These are phyloP conservation scores for Closterium sp. DNA, from an alignment of 139 green algal species.

Conservation along the genomic window DNA sequence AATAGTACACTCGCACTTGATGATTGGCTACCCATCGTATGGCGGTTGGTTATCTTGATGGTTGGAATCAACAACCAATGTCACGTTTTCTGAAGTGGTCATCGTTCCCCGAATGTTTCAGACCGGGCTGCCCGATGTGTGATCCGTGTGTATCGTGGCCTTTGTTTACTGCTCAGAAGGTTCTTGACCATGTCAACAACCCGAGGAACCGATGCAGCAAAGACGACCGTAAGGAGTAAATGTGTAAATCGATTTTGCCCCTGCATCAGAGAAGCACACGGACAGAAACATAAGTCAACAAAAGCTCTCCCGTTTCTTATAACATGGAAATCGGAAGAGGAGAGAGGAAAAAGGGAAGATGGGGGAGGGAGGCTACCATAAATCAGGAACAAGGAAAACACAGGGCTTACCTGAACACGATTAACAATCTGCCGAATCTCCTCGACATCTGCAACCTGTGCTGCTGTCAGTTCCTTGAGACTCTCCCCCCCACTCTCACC, in stretches of 20 bases:
- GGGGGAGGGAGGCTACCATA: no score
- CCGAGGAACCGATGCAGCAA: background rate
- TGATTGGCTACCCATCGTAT: no score
- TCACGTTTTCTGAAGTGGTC: background rate
- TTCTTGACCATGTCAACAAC: background rate
- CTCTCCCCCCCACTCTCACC: background rate
- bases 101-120: background rate
- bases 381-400: no score
- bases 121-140: background rate
- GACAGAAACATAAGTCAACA: no score
- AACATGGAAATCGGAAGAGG: no score
- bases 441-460: background rate
- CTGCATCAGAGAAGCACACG: background rate
- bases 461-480: background rate
- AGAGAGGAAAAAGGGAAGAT: no score
- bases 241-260: background rate
- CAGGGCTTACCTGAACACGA: background rate
- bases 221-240: background rate
- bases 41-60: no score
- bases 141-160: background rate
- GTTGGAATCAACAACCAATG: no score
- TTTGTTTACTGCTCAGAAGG: background rate
- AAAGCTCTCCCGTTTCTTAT: no score
- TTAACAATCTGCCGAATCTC: background rate
- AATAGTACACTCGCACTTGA: no score